Conservation (phyloP, 257 asterid genomes). For the Fraxinus anomala region DNA sequence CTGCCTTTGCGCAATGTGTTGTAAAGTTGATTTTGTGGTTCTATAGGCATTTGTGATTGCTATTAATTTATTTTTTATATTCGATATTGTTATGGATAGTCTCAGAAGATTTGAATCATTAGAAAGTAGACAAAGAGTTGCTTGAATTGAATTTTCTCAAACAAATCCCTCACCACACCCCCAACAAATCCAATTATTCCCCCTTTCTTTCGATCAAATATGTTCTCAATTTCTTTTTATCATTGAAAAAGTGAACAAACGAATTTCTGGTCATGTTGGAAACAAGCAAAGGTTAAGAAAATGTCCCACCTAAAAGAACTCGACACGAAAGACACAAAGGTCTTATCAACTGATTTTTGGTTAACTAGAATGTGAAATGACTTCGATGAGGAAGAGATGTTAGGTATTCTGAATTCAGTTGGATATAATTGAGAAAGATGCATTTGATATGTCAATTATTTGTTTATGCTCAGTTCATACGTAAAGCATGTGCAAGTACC, state of each 20-base stretch:
- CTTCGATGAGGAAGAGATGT: too few relatives aligned
- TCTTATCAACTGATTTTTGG: background rate
- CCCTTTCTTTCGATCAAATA: background rate
- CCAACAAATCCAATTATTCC: background rate
- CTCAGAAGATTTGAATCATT: background rate
- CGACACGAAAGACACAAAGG: too few relatives aligned
- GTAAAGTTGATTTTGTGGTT: background rate
- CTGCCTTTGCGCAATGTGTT: background rate
- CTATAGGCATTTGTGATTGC: background rate
- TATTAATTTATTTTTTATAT: background rate
- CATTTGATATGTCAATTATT: too few relatives aligned
- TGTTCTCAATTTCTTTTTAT: background rate
- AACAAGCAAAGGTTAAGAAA: background rate
- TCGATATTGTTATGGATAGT: background rate
- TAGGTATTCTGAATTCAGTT: too few relatives aligned
- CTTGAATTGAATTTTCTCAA: background rate
- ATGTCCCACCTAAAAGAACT: background rate
- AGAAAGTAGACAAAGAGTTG: background rate
- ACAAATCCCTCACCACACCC: background rate
- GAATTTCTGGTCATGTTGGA: background rate
- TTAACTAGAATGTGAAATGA: too few relatives aligned
- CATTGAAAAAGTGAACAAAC: background rate
- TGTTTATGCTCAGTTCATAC: too few relatives aligned
- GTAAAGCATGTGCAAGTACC: too few relatives aligned
- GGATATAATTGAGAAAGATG: too few relatives aligned